phyloP scores from a whole-genome alignment of 2,329 filamentous ascomycete genomes.

The Domatiomyces catenatus region DNA sequence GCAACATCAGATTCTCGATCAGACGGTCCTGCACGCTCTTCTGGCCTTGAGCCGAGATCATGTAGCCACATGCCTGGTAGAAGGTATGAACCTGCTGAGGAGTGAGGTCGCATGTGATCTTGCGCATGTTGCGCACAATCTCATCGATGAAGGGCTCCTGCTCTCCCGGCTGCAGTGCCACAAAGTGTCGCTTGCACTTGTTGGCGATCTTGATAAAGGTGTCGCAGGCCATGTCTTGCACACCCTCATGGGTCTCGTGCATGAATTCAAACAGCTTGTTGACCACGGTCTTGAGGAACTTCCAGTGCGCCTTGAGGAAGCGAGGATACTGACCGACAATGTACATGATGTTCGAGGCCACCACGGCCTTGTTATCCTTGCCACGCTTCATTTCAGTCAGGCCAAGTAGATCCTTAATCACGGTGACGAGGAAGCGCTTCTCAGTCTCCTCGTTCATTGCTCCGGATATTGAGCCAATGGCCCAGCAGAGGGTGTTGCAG shows the following conservation, averaged over 20 bases:
- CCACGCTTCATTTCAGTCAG: conserved; percentile 98
- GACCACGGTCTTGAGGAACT: conserved; percentile 97
- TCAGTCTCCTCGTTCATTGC: conserved; percentile 99
- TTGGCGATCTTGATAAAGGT: conserved; percentile 99
- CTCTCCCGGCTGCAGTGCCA: conserved; percentile 87
- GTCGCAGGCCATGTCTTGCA: conserved; percentile 99
- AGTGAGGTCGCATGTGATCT: conserved; percentile 87
- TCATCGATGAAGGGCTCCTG: conserved; percentile 95
- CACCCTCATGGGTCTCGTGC: conserved; percentile 98
- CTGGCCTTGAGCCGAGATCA: conserved; percentile 96
- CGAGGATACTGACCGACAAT: conserved; percentile 97
- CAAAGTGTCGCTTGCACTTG: conserved; percentile 94
- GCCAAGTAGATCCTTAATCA: conserved; percentile 94
- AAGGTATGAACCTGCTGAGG: conserved; percentile 98
- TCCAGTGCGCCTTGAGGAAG: conserved; percentile 98
- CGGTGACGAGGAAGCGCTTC: conserved; percentile 93
- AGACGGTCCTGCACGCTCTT: conserved; percentile 85
- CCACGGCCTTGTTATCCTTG: conserved; percentile 98
- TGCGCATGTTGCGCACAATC: conserved; percentile 87
- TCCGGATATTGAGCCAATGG: conserved; percentile 93
- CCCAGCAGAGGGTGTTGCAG: conserved; percentile 99
- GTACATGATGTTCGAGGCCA: conserved; percentile 99
- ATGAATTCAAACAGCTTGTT: conserved; percentile 99
- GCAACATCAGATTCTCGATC: conserved; percentile 78
- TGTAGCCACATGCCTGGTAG: conserved; percentile 96